Base-by-base conservation (phyloP, 805 yeast genomes). In the Myxozyma geophila region DNA sequence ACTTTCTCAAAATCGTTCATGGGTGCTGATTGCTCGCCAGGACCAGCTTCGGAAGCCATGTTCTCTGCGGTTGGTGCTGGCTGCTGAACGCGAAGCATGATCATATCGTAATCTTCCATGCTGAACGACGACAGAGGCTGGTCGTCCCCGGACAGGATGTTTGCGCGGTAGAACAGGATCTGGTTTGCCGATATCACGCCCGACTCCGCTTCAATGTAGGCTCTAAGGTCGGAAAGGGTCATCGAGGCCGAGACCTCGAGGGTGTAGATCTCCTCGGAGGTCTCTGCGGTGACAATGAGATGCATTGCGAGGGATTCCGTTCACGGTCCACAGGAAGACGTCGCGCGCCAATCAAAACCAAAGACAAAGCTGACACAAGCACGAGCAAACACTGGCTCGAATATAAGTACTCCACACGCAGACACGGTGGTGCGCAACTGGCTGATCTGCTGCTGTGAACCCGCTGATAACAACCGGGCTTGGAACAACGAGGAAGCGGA, bases 201-300 rank as follows among this genome's bases (percentile, higher is more conserved):
- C 8, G 91, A 82, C 71, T 90, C 96, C 1, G 87, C 85, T 64
- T 87, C 87, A 9, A 92, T 72, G 67, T 87, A 85, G 0, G 93
- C 96, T 63, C 83, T 81, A 68, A 92, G 81, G 73, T 92, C 97
- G 13, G 74, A 79, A 9, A 91, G 73, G 0, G 85, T 73, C 79
- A 91, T 81, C 13, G 87, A 88, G 0, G 78, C 83, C 3, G 90
- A 82, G 4, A 90, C 81, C 58, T 91, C 96, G 0, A 89, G 80
- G 2, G 77, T 74, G 59, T 82, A 74, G 10, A 85, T 77, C 40
- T 77, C 80, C 40, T 83, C 89, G n/a, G 79, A 76, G 17, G 76
- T 72, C 46, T 79, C 83, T 53, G 82, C 77, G 0, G 85, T 80
- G 37, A 86, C 77, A 0, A 86, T 82, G 3, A 86, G 64, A 43